These are phyloP conservation scores for Phlebiopsis flavidoalba DNA, from an alignment of 768 basidiomycete genomes.

Conservation along the genomic window DNA sequence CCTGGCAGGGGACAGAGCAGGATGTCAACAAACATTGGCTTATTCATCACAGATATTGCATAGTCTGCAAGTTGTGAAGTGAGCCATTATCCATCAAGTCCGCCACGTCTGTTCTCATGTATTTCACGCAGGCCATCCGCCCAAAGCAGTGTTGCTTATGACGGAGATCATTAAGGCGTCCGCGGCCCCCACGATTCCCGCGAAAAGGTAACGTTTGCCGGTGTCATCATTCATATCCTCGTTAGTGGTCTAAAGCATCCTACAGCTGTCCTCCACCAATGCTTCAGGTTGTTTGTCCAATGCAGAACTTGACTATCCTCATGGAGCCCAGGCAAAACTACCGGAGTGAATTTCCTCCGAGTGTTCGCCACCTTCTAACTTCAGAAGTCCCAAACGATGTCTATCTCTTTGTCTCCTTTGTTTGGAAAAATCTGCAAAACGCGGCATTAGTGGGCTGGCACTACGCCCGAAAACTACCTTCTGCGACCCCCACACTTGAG, in stretches of 20 bases:
- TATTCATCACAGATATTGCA: slow-evolving; percentile 15
- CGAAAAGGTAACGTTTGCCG: not conserved
- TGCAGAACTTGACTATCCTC: slow-evolving; percentile 4
- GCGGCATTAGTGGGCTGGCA: slow-evolving; percentile 68
- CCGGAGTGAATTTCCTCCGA: slow-evolving; percentile 28
- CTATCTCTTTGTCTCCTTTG: slow-evolving; percentile 66
- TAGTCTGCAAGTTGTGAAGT: slow-evolving; percentile 13
- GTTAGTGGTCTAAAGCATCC: not conserved
- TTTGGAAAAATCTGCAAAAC: slow-evolving; percentile 51
- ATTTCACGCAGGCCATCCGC: not conserved
- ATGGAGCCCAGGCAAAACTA: slow-evolving; percentile 9
- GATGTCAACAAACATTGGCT: slow-evolving; percentile 6
- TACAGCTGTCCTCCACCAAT: slow-evolving; percentile 18
- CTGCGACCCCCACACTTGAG: slow-evolving; percentile 62
- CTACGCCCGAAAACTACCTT: slow-evolving; percentile 38
- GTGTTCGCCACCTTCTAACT: slow-evolving; percentile 52
- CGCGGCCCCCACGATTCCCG: not conserved
- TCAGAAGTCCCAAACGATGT: slow-evolving; percentile 55
- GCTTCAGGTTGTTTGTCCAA: slow-evolving; percentile 15
- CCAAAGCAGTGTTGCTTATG: not conserved
- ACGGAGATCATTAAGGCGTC: not conserved
- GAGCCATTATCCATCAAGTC: not conserved
- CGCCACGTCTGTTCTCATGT: not conserved
- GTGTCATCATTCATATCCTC: not conserved
- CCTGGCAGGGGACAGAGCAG: slow-evolving; percentile 14